A percentile compares a stretch with the other conserved stretches of the same genome.
phyloP scores from a whole-genome alignment of 768 basidiomycete genomes.

The Tricholoma furcatifolium region DNA sequence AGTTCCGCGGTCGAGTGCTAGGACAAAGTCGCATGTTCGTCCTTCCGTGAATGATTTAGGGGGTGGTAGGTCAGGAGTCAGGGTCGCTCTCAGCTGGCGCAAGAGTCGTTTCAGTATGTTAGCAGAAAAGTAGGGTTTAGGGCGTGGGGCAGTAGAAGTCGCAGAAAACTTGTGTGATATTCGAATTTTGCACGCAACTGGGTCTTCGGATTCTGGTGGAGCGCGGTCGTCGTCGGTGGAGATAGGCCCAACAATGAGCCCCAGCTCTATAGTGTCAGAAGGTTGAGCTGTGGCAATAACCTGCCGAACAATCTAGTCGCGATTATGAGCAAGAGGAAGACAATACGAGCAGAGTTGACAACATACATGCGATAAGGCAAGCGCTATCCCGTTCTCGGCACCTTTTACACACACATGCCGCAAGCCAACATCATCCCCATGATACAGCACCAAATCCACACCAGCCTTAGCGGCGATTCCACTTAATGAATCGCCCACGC shows the following conservation, averaged over 20 bases:
- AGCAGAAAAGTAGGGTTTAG: constrained; percentile 40
- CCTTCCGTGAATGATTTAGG: constrained; percentile 41
- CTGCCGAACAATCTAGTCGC: constrained; percentile 75
- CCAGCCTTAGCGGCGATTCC: constrained; percentile 79
- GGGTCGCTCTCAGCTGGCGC: constrained; percentile 52
- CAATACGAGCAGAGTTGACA: constrained; percentile 14
- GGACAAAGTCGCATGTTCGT: constrained; percentile 62
- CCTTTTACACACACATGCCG: constrained; percentile 85
- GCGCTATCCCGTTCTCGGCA: constrained; percentile 82
- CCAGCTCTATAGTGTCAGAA: constrained; percentile 86
- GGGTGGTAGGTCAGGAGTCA: constrained; percentile 44
- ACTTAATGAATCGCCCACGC: constrained; percentile 83
- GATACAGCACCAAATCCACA: constrained; percentile 90
- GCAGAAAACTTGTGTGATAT: constrained; percentile 47
- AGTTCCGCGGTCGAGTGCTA: constrained; percentile 63
- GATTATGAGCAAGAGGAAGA: constrained; percentile 6
- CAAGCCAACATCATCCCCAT: constrained; percentile 78
- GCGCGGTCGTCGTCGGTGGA: constrained; percentile 19
- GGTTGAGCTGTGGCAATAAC: constrained; percentile 62
- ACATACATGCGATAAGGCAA: constrained; percentile 83
- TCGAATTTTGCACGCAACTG: constrained; percentile 42
- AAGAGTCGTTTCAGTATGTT: constrained; percentile 61
- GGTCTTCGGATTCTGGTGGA: constrained; percentile 28
- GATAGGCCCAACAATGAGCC: constrained; percentile 52
- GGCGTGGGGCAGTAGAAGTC: constrained; percentile 34